Conservation (phyloP, 345 rosid species). For the Isatis tinctoria region DNA sequence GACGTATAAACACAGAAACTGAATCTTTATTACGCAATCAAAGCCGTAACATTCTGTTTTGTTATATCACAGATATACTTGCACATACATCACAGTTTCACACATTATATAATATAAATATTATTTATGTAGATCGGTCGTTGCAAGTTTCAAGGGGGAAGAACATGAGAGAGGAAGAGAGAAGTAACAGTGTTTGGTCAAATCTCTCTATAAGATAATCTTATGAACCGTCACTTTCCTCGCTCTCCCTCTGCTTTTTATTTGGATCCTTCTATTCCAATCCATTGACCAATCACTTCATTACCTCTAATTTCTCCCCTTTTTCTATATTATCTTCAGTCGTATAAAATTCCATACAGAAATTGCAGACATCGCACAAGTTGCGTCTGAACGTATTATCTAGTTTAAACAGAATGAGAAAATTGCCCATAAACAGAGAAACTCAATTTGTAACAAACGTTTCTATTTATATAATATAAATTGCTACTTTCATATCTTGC, state of each 20-base stretch:
- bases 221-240: conserved; percentile 23
- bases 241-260: conserved; percentile 25
- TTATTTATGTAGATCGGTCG: not conserved
- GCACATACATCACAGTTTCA: not conserved
- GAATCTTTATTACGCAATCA: conserved; percentile 19
- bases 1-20: conserved; percentile 25
- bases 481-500: not conserved
- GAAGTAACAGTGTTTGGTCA: conserved; percentile 22
- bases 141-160: conserved; percentile 28
- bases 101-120: conserved; percentile 23
- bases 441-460: conserved; percentile 12
- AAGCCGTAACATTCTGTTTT: conserved; percentile 28
- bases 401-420: not conserved
- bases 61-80: not conserved
- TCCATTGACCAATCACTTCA: conserved; percentile 38
- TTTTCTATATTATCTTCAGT: conserved; percentile 6
- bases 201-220: conserved; percentile 3
- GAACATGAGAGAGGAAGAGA: conserved; percentile 16
- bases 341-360: not conserved
- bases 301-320: conserved; percentile 11
- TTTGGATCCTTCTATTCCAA: conserved; percentile 37
- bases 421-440: conserved; percentile 21
- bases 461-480: not conserved
- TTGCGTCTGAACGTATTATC: conserved; percentile 16
- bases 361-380: conserved; percentile 13